phyloP scores from a whole-genome alignment of 1,284 basidiomycete genomes.

The Kwoniella shivajii region DNA sequence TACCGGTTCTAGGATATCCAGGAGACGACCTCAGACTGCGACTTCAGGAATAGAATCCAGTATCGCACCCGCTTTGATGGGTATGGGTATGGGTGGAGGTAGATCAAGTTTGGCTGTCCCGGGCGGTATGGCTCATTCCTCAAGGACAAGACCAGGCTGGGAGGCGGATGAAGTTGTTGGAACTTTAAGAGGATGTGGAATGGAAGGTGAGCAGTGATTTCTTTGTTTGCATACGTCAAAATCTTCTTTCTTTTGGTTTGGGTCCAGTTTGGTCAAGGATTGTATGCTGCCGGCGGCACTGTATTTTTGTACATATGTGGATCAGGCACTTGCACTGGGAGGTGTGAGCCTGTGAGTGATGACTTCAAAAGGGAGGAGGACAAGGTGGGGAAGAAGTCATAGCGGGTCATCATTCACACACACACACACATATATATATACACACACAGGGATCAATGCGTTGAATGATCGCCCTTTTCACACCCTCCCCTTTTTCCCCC shows the following conservation, averaged over 20 bases:
- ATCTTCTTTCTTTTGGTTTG: not conserved
- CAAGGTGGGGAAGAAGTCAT: too few species aligned
- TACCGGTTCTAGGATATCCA: constrained; percentile 1
- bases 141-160: constrained; percentile 38
- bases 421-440: too few species aligned
- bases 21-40: constrained; percentile 27
- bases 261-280: too few species aligned
- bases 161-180: constrained; percentile 52
- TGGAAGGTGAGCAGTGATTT: constrained; percentile 49
- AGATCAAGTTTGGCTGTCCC: constrained; percentile 38
- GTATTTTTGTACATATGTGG: too few species aligned
- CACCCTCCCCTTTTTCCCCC: too few species aligned
- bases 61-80: constrained; percentile 9
- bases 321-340: too few species aligned
- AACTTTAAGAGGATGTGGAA: constrained; percentile 40
- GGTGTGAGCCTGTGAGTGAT: too few species aligned
- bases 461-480: too few species aligned
- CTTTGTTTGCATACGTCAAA: not conserved
- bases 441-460: too few species aligned
- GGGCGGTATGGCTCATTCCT: constrained; percentile 12
- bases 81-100: constrained; percentile 4
- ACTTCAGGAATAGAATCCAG: constrained; percentile 2
- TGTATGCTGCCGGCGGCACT: too few species aligned
- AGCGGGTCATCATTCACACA: too few species aligned
- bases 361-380: too few species aligned